Conservation (phyloP, 257 asterid genomes). For the Rhazya stricta region DNA sequence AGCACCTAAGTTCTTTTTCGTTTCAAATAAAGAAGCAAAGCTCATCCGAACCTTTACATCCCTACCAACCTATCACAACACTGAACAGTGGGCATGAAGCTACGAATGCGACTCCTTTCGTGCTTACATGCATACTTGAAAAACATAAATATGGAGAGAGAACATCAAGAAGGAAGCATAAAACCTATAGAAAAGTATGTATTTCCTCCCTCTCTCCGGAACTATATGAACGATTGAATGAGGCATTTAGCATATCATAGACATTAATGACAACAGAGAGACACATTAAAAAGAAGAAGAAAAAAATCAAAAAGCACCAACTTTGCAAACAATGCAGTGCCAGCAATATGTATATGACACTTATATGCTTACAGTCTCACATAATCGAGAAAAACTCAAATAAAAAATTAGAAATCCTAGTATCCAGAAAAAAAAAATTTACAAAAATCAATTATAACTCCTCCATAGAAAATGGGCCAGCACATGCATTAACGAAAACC, state of each 20-base stretch:
- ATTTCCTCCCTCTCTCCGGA: neutral
- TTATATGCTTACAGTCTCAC: neutral
- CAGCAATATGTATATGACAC: neutral
- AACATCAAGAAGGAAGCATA: neutral
- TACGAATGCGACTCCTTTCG: neutral
- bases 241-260: neutral
- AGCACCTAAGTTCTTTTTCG: neutral
- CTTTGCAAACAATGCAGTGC: neutral
- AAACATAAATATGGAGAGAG: neutral
- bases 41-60: neutral
- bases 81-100: neutral
- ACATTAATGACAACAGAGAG: neutral
- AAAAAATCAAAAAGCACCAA: neutral
- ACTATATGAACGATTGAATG: neutral
- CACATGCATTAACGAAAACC: neutral
- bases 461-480: neutral
- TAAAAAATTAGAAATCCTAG: conserved; percentile 1
- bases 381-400: neutral
- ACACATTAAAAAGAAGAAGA: too few species aligned
- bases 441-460: neutral
- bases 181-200: neutral
- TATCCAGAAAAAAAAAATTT: neutral
- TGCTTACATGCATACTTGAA: neutral
- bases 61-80: neutral
- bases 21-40: neutral